phyloP scores from a whole-genome alignment of 2,329 filamentous ascomycete genomes.

The Pseudocercospora fuligena region DNA sequence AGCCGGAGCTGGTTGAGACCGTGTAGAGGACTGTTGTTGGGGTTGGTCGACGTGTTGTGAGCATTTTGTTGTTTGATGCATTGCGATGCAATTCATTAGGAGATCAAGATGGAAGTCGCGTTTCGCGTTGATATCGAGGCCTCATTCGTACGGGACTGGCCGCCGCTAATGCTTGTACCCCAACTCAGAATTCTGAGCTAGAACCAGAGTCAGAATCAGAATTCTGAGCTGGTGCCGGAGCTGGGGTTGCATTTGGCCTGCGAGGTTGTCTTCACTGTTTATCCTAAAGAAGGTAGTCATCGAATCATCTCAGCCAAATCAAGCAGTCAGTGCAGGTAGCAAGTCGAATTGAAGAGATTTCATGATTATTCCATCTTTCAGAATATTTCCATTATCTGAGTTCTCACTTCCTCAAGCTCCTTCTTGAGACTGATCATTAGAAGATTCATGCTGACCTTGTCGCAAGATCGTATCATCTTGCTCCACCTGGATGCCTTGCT shows the following conservation, averaged over 20 bases:
- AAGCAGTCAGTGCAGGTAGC: not conserved
- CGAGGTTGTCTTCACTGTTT: no score
- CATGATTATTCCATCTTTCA: not conserved
- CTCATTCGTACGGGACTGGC: constrained; percentile 4
- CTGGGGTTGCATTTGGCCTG: not conserved
- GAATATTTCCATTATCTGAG: not conserved
- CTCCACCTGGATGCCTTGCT: not conserved
- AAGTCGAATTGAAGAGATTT: not conserved
- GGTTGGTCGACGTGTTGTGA: constrained; percentile 52
- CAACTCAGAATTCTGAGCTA: not conserved
- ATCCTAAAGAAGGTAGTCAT: not conserved
- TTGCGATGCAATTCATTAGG: not conserved
- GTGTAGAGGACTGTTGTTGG: constrained; percentile 92
- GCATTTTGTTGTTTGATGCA: constrained; percentile 30
- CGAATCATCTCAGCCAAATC: not conserved
- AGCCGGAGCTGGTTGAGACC: constrained; percentile 75
- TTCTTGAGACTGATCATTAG: not conserved
- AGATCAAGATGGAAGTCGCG: not conserved
- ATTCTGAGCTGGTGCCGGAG: not conserved
- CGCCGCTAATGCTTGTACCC: constrained; percentile 10
- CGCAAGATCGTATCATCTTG: not conserved
- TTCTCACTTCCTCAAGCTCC: not conserved
- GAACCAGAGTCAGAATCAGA: no score
- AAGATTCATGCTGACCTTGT: not conserved
- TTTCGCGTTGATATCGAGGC: not conserved